phyloP scores from a whole-genome alignment of 2,329 filamentous ascomycete genomes.

The Reticulascus tulasneorum region DNA sequence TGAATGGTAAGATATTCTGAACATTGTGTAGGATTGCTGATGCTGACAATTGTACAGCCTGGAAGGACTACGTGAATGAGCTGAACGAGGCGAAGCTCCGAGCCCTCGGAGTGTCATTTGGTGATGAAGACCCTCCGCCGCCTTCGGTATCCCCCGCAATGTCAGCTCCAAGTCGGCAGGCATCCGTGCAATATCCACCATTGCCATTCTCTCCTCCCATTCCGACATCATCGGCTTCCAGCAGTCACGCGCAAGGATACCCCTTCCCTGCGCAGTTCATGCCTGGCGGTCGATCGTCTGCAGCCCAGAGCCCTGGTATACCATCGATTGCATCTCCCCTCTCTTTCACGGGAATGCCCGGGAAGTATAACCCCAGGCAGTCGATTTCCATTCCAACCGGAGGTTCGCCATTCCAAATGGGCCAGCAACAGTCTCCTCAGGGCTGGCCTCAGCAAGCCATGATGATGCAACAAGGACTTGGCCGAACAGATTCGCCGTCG shows the following conservation, averaged over 20 bases:
- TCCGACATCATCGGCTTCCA: conserved; percentile 72
- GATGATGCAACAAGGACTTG: conserved; percentile 49
- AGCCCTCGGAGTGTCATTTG: conserved; percentile 81
- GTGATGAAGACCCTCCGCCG: conserved; percentile 65
- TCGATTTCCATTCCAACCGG: conserved; percentile 64
- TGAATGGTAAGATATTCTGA: conserved; percentile 47
- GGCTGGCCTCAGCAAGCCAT: conserved; percentile 56
- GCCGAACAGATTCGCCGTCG: conserved; percentile 62
- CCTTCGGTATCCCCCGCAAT: conserved; percentile 64
- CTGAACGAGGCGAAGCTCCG: conserved; percentile 89
- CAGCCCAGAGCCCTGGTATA: conserved; percentile 59
- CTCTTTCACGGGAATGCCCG: conserved; percentile 57
- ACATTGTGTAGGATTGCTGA: neutral
- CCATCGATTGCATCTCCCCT: conserved; percentile 68
- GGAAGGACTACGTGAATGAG: conserved; percentile 75
- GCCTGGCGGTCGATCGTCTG: conserved; percentile 54
- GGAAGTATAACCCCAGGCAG: conserved; percentile 65
- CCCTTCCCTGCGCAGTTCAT: conserved; percentile 58
- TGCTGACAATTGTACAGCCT: conserved; percentile 35
- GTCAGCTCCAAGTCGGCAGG: conserved; percentile 60
- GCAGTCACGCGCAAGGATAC: conserved; percentile 58
- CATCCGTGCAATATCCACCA: conserved; percentile 70
- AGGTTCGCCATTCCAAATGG: conserved; percentile 65
- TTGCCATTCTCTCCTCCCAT: conserved; percentile 81
- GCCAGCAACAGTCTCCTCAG: conserved; percentile 57